Base-by-base conservation (phyloP, 108 stramenopile species). In the Parmales sp. region DNA sequence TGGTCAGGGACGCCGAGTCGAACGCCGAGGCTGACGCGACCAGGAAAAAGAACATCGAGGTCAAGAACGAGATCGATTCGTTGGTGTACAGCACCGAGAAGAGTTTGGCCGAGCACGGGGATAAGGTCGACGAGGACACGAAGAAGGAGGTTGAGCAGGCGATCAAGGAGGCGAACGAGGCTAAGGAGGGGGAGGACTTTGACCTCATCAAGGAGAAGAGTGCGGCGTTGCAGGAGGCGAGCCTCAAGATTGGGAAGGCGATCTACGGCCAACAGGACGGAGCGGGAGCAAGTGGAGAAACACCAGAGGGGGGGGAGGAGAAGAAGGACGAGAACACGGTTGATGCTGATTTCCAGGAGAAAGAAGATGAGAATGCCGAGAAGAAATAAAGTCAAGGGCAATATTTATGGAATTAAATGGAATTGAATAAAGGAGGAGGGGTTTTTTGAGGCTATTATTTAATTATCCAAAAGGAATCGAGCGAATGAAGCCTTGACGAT, bases 191-290 rank as follows among this genome's bases (percentile, higher is more conserved):
- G 25, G 93, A 93, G 28, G 89, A 95, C 39, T 74, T 92, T 45
- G 92, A 93, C 25, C 76, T 69, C 23, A 83, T 99, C 60, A 93
- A 86, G 72, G 76, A 78, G 48, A 95, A 95, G 90, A 93, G 86
- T 45, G 84, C 90, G 19, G 95, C 93, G 38, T 71, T 99, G 72
- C 86, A 75, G 63, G 82, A 88, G 63, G 91, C 92, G 11, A 86
- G 90, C 74, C 84, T 95, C 79, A 98, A 99, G 93, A 97, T 99
- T 69, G 98, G 98, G 39, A 91, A 98, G 82, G 96, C 98, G 45
- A 93, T 97, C 46, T 99, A 99, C 73, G 86, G 91, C 41, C 76
- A 86, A 70, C 82, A 87, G 72, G 75, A 74, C 4, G 74, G 66
- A 20, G 76, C 66, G 11, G 83, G 76, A 51, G 78, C 54, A 31